Base-by-base conservation (phyloP, 495 filamentous ascomycete species). In the Corynascus novoguineensis region DNA sequence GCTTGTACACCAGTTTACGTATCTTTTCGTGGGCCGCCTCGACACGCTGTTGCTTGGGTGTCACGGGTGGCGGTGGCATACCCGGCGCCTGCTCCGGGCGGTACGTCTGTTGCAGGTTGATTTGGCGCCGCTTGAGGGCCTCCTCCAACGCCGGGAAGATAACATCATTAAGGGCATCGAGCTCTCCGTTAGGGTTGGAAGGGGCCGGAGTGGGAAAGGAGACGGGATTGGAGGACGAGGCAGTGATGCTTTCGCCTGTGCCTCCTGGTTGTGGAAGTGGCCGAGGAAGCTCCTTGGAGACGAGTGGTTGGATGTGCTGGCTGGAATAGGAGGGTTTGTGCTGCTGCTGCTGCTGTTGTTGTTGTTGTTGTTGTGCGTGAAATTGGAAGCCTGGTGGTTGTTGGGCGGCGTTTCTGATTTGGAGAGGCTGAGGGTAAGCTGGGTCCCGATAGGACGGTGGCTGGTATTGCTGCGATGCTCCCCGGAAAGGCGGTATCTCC, bases 81-180 rank as follows among this genome's bases (percentile, higher is more conserved):
- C 57, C 76, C 58, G n/a, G n/a, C n/a, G n/a, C n/a, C n/a, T 50
- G 57, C 57, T 75, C 60, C 57, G 68, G 69, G 21, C 77, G 73
- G 59, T 76, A 75, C 15, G 75, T 60, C 63, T 81, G 76, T 65
- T 86, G 81, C 27, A 89, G 71, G 27, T 79, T 75, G 58, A 83
- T 81, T 60, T 85, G 82, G 41, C 93, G 86, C 32, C 93, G 85
- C 60, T 86, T 83, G 34, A 97, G 82, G 5, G 93, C 92, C 54
- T 90, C 86, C 68, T 91, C 86, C 6, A 98, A 81, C 6, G 93
- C 95, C 2, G 93, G 93, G 48, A 97, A 79, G 50, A 98, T 86
- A 42, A 98, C 90, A 56, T 88, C 82, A 65, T 83, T 84, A 0
- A 95, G 78, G 9, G 89, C 87, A 51, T 78, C 77, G 4, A 78